These are phyloP conservation scores for Coniosporium tulheliwenetii DNA, from an alignment of 2,329 filamentous ascomycete genomes.

Conservation along the genomic window DNA sequence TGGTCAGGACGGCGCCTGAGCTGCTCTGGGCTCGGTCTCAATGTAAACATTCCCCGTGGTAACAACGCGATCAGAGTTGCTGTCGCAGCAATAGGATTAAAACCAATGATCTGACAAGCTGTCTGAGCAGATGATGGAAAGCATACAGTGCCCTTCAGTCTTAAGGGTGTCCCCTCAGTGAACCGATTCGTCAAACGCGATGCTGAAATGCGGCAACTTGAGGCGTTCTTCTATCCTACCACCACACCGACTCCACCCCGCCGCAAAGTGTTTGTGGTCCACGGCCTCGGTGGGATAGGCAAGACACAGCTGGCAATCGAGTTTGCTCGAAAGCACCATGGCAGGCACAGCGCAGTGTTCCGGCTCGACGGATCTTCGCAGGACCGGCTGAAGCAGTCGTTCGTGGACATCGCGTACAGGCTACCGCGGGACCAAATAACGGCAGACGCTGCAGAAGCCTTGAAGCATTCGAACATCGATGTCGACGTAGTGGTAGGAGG, in stretches of 20 bases:
- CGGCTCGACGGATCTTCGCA: slow-evolving; percentile 17
- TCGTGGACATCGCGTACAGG: slow-evolving; percentile 8
- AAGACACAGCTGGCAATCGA: slow-evolving; percentile 12
- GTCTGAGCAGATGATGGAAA: neutral
- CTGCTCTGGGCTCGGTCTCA: neutral
- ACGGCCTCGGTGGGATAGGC: slow-evolving; percentile 4
- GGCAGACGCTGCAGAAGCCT: slow-evolving; percentile 4
- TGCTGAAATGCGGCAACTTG: slow-evolving; percentile 8
- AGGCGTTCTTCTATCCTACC: slow-evolving; percentile 7
- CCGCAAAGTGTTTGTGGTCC: slow-evolving; percentile 9
- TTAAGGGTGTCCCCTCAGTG: slow-evolving; percentile 6
- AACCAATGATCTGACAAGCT: neutral
- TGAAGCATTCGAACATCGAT: slow-evolving; percentile 6
- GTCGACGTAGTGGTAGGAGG: slow-evolving; percentile 8
- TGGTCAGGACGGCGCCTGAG: neutral
- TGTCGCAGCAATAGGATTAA: neutral
- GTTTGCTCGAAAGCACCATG: slow-evolving; percentile 9
- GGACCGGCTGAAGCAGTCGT: slow-evolving; percentile 13
- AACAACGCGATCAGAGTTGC: no score
- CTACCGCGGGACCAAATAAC: slow-evolving; percentile 9
- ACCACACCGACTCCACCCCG: neutral
- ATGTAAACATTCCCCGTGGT: neutral
- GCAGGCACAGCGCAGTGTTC: slow-evolving; percentile 14
- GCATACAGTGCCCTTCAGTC: slow-evolving; percentile 5
- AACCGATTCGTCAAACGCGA: slow-evolving; percentile 9